Evolutionary conservation across 2,329 filamentous ascomycete genomes (phyloP).

Genomic region (Colletotrichum eleusines): DNA sequence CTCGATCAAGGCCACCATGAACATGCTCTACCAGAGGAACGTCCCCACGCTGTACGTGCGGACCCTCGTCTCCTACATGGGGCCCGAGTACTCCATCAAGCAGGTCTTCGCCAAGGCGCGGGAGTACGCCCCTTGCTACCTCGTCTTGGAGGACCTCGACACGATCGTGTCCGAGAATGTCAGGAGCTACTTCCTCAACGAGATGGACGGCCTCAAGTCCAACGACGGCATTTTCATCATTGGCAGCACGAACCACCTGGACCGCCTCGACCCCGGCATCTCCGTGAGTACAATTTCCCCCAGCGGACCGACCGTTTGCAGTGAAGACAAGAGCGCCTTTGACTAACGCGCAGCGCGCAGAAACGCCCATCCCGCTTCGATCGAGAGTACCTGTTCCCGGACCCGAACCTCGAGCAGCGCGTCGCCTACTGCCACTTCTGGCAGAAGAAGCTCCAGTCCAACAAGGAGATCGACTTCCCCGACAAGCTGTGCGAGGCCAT

Average conservation of each 20-base stretch:
- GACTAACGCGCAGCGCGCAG: conserved; percentile 43
- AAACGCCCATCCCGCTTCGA: conserved; percentile 77
- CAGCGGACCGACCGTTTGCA: no score
- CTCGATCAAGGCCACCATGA: conserved; percentile 78
- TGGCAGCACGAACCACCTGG: conserved; percentile 74
- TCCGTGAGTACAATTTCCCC: conserved; percentile 55
- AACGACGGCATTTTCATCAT: conserved; percentile 81
- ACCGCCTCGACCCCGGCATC: conserved; percentile 75
- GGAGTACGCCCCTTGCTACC: conserved; percentile 73
- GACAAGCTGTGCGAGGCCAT: conserved; percentile 68
- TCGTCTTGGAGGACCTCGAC: conserved; percentile 80
- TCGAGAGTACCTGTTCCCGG: conserved; percentile 74
- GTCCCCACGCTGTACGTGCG: conserved; percentile 74
- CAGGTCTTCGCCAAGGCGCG: conserved; percentile 70
- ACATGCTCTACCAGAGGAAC: conserved; percentile 67
- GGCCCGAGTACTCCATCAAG: conserved; percentile 67
- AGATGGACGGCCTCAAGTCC: conserved; percentile 76
- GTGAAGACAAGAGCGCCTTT: background rate
- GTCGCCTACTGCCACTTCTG: conserved; percentile 72
- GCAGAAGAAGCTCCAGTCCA: conserved; percentile 67
- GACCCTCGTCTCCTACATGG: conserved; percentile 59
- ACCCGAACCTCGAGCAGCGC: conserved; percentile 67
- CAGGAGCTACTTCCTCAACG: conserved; percentile 78
- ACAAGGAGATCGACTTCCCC: conserved; percentile 71
- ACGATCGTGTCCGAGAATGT: conserved; percentile 71